Evolutionary conservation across 192 early-diverging fungal genomes (phyloP).

Genomic region (Irineochytrium annulatum): DNA sequence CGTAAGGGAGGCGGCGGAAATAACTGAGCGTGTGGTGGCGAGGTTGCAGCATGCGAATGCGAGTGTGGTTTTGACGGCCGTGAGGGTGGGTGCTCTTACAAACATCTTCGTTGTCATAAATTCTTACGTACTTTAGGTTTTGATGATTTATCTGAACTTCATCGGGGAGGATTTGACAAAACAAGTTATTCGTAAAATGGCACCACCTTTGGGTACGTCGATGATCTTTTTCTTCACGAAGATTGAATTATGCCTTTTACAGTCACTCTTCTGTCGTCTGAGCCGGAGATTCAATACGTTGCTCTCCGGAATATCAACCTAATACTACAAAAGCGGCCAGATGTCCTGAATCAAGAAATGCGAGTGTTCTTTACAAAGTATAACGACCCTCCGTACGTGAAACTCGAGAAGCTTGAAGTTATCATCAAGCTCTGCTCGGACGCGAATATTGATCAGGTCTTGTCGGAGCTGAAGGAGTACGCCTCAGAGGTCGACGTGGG

Average conservation of each 20-base stretch:
- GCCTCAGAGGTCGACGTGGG: constrained; percentile 96
- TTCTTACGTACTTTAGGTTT: constrained; percentile 38
- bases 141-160: constrained; percentile 72
- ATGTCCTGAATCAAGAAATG: constrained; percentile 86
- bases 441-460: constrained; percentile 80
- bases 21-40: constrained; percentile 88
- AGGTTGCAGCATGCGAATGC: constrained; percentile 95
- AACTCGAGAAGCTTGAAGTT: constrained; percentile 94
- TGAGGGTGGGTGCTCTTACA: constrained; percentile 50
- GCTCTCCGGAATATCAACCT: constrained; percentile 94
- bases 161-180: constrained; percentile 69
- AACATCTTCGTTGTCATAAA: neutral
- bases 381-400: constrained; percentile 98
- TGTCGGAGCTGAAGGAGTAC: constrained; percentile 92
- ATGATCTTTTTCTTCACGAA: neutral
- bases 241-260: neutral
- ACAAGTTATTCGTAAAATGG: constrained; percentile 81
- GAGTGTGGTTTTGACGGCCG: constrained; percentile 88
- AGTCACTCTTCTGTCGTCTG: constrained; percentile 86
- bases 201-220: constrained; percentile 80
- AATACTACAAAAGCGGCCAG: constrained; percentile 85
- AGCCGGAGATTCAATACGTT: constrained; percentile 96
- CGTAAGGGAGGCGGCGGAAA: constrained; percentile 45
- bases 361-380: constrained; percentile 99
- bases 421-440: constrained; percentile 82